Evolutionary conservation across 306 rosid species (phyloP).

Genomic region (Pueraria montana): DNA sequence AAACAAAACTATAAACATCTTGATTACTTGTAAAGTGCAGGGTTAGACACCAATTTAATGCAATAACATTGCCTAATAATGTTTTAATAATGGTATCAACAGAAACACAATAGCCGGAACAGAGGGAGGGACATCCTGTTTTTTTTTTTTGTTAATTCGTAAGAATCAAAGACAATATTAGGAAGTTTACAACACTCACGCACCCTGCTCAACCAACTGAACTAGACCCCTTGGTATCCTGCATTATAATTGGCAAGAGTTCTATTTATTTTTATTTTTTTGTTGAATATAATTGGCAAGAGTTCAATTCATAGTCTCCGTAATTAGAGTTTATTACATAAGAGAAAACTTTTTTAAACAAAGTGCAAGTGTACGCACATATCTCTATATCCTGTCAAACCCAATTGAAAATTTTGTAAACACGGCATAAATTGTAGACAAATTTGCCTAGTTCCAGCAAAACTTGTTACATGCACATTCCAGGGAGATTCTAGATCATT

Average conservation of each 20-base stretch:
- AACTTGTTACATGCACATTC: neutral
- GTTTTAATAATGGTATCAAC: neutral
- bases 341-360: no score
- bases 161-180: no score
- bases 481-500: neutral
- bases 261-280: no score
- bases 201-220: no score
- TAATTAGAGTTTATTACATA: no score
- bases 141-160: no score
- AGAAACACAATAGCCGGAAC: neutral
- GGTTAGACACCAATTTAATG: neutral
- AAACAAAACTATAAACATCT: neutral
- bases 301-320: no score
- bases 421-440: neutral
- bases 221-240: no score
- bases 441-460: neutral
- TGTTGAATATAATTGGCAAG: neutral
- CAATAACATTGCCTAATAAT: neutral
- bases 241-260: no score
- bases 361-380: no score
- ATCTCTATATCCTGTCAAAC: neutral
- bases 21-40: neutral
- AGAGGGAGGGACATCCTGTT: neutral
- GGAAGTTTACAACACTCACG: no score
- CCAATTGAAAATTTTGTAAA: neutral